Percentiles rank a stretch among this genome's conserved stretches.
Evolutionary conservation across 768 basidiomycete species (phyloP).

Genomic region (Mrakia blollopis): DNA sequence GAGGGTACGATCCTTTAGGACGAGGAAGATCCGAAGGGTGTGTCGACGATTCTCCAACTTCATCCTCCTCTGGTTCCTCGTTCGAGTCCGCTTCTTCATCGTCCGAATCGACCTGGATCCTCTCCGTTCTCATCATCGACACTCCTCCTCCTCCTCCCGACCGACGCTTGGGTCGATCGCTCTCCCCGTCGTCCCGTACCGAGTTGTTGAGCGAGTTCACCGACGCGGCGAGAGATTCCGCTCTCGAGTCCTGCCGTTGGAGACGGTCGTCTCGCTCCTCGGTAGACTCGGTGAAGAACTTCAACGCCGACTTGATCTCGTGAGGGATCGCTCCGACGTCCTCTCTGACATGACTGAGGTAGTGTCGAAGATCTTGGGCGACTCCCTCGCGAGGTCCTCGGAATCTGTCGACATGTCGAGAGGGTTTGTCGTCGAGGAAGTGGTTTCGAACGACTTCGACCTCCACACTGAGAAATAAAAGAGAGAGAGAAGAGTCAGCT

Average conservation of each 20-base stretch:
- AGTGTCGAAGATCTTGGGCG: constrained; percentile 12
- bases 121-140: constrained; percentile 14
- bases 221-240: neutral
- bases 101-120: constrained; percentile 2
- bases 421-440: constrained; percentile 35
- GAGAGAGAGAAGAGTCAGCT: neutral
- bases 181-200: neutral
- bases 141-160: constrained; percentile 7
- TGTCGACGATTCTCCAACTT: neutral
- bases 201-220: neutral
- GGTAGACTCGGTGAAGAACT: constrained; percentile 4
- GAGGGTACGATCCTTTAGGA: neutral
- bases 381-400: constrained; percentile 22
- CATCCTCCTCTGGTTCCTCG: constrained; percentile 12
- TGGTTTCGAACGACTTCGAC: constrained; percentile 58
- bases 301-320: constrained; percentile 14
- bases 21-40: neutral
- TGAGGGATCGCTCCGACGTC: constrained; percentile 26
- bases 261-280: constrained; percentile 3
- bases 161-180: neutral
- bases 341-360: constrained; percentile 25
- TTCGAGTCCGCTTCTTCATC: constrained; percentile 15
- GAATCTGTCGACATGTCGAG: constrained; percentile 16
- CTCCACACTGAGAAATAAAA: constrained; percentile 52
- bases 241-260: neutral